phyloP scores from a whole-genome alignment of 495 filamentous ascomycete genomes.

The Xylona heveae region DNA sequence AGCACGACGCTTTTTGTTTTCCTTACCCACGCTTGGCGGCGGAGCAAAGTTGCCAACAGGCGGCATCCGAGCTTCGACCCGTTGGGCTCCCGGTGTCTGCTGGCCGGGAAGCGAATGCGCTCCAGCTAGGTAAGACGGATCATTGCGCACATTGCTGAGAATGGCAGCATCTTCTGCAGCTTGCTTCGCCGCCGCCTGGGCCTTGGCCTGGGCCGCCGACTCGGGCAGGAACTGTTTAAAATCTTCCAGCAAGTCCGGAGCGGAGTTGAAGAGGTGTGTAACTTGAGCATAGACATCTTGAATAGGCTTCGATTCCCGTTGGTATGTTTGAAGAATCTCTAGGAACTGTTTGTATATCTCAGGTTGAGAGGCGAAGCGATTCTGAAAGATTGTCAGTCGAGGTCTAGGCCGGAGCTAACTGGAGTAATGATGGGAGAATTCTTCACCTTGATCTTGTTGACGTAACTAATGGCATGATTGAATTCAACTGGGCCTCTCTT shows the following conservation, averaged over 20 bases:
- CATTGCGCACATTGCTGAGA: conserved; percentile 36
- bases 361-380: conserved; percentile 82
- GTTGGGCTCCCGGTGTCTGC: conserved; percentile 16
- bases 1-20: conserved; percentile 58
- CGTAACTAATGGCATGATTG: conserved; percentile 98
- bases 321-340: conserved; percentile 96
- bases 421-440: not conserved
- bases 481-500: conserved; percentile 94
- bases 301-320: conserved; percentile 93
- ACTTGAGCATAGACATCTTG: conserved; percentile 98
- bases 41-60: conserved; percentile 87
- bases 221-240: conserved; percentile 99
- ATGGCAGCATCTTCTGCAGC: conserved; percentile 46
- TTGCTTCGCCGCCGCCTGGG: conserved; percentile 39
- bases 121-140: conserved; percentile 20
- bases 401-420: not conserved
- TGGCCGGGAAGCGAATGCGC: conserved; percentile 18
- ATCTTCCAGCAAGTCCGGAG: conserved; percentile 92
- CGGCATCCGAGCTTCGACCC: conserved; percentile 53
- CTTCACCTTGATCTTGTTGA: conserved; percentile 96
- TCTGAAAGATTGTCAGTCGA: conserved; percentile 21
- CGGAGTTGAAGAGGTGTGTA: conserved; percentile 76
- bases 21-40: conserved; percentile 57
- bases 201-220: conserved; percentile 76
- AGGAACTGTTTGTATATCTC: conserved; percentile 99